Base-by-base conservation (phyloP, 257 asterid species). In the Catharanthus roseus region DNA sequence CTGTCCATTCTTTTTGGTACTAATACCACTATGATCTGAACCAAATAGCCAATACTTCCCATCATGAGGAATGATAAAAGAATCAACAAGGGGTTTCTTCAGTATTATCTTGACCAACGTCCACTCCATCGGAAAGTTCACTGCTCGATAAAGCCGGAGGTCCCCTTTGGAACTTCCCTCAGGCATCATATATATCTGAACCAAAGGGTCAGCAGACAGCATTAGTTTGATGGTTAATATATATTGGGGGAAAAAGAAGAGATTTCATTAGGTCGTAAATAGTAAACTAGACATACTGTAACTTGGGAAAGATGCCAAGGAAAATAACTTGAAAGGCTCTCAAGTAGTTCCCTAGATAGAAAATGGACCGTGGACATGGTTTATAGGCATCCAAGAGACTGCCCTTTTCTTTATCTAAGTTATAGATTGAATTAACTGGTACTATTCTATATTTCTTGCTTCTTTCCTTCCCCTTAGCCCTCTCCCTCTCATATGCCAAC, bases 121-220 rank as follows among this genome's bases (percentile, higher is more conserved):
- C 99, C 99, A 95, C 76, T 86, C 85, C 9, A 84, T 80, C 33
- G 99, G 99, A 82, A 95, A 95, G 77, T 82, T 79, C 49, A 75
- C 79, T 49, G 97, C 95, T 39, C 90, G 93, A 77, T 89, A 95
- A 36, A 95, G 97, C 75, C 97, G 97, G 62, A 95, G 92, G 58
- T 95, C 97, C 72, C 99, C 97, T 63, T 90, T 91, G 4, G 66
- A 85, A 71, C 91, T 89, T 69, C 97, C 86, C 79, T 95, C 99
- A 0, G 99, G 99, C 92, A 91, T 85, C 97, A 95, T 91, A 70
- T 95, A 95, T 79, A 86, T 91, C 99, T 95, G 86, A 26, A 21
- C 23, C 53, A 28, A 24, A 69, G 29, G 15, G n/a, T 33, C 56
- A 67, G 68, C 24, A 65, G 24, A 19, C 54, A 60, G 47, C 26